Base-by-base conservation (phyloP, 2,329 filamentous ascomycete genomes). In the Phyllosticta paracitricarpa region DNA sequence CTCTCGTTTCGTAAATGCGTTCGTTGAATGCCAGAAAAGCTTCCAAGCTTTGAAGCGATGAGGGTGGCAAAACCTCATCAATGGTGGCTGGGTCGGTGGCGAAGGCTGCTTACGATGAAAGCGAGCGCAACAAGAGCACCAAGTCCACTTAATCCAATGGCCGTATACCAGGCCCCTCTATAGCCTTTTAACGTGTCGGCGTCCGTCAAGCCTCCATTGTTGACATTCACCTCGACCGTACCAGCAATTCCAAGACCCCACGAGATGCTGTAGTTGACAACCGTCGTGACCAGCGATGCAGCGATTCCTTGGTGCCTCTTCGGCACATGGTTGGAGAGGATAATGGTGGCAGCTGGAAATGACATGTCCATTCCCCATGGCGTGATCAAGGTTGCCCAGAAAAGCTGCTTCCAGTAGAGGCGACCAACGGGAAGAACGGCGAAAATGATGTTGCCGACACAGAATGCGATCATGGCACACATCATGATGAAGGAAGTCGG, bases 251-350 rank as follows among this genome's bases (percentile, higher is more conserved):
- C 76, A 24, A 78, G 65, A 4, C 75, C 76, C 25, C 77, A 70
- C 10, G 72, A 73, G 35, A 77, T 77, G 26, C 69, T 71, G 65
- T 78, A 78, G 58, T 77, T 77, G 17, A 77, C 73, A 0, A 77
- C 67, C 0, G 75, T 78, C 48, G 72, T 75, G 51, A 77, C 68
- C 52, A 74, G 59, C 62, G 68, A 71, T 4, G 74, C 75, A 0
- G 73, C 75, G 58, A 77, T 71, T 14, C 76, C 76, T 60, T 78
- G 75, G 61, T 78, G 73, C 52, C 71, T 68, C 28, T 70, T 73
- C 3, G 65, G 64, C 26, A 78, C 71, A 0, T 71, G 68, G 59
- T 76, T 72, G 19, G 67, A 71, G 58, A 77, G 67, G 17, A 78
- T 73, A 9, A 78, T 66, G 0, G 73, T 75, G 0, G 70, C 74